Base-by-base conservation (phyloP, 176 grass and related monocot genomes). In the Hordeum vulgare region DNA sequence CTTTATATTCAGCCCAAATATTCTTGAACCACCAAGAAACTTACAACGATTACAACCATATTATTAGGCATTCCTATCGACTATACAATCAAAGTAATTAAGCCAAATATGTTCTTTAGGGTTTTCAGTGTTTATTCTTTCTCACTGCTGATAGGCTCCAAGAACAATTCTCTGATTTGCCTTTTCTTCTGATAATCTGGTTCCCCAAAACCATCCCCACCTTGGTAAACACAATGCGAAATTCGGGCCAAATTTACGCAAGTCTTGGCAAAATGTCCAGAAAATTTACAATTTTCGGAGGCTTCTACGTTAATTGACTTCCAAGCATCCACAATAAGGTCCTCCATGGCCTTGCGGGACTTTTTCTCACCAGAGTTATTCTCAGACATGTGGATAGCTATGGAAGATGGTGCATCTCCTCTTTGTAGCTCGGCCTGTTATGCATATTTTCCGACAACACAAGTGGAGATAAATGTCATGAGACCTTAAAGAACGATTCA, bases 221-320 rank as follows among this genome's bases (percentile, higher is more conserved):
- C 39, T 17, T 85, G 85, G 39, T 91, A 91, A 60, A 91, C 54
- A 66, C 81, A 88, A 12, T 91, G 85, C 0, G 89, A 91, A 36
- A 85, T 88, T n/a, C 81, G 85, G 5, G 68, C 89, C 12, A 91
- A 65, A 70, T 91, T 88, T 24, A 88, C 31, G 9, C 80, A 84
- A 11, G 81, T 35, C 58, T 54, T 61, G 3, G 80, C 15, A 0
- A 91, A 57, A 14, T 70, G 35, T 6, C 28, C 56, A 24, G 85
- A 65, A 15, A 88, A 81, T 13, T 63, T 39, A 15, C 8, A 28
- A 28, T 27, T 7, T 6, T 47, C 8, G 6, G 70, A 80, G 3
- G 69, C 61, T 7, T 91, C 85, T 51, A 28, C 28, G 11, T 91
- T 91, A 12, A 88, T 77, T 72, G 37, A 68, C 61, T 87, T 91